Evolutionary conservation across 2,329 filamentous ascomycete genomes (phyloP).

Genomic region (Apiospora sp.): DNA sequence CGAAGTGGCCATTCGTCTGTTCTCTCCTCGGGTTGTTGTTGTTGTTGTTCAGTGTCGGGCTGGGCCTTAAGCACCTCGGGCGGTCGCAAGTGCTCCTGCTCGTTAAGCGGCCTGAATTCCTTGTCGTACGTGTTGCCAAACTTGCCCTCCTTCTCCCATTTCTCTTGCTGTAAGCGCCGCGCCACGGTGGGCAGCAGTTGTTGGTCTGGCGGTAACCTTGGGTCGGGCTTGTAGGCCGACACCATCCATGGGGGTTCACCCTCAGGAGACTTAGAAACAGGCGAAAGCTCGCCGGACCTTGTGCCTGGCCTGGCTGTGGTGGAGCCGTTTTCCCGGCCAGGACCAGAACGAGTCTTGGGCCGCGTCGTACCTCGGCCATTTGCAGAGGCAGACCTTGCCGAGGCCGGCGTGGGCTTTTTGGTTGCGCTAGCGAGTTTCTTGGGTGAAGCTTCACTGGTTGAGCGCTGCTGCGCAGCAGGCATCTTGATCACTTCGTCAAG

Average conservation of each 20-base stretch:
- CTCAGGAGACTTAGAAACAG: slow-evolving; percentile 75
- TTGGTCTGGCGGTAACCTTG: slow-evolving; percentile 90
- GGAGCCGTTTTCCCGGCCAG: slow-evolving; percentile 55
- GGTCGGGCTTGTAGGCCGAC: slow-evolving; percentile 94
- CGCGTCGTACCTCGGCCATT: slow-evolving; percentile 53
- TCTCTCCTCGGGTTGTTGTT: slow-evolving; percentile 39
- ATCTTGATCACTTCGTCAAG: slow-evolving; percentile 53
- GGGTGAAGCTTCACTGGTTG: slow-evolving; percentile 49
- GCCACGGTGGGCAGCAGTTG: slow-evolving; percentile 96
- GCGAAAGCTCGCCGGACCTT: slow-evolving; percentile 63
- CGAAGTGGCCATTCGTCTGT: slow-evolving; percentile 68
- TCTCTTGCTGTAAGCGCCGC: slow-evolving; percentile 88
- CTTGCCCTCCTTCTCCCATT: slow-evolving; percentile 92
- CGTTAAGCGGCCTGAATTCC: slow-evolving; percentile 84
- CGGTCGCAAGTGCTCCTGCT: slow-evolving; percentile 61
- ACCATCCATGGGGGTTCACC: slow-evolving; percentile 96
- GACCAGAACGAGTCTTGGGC: slow-evolving; percentile 69
- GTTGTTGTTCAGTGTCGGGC: background rate
- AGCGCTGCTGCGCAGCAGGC: background rate
- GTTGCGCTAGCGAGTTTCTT: slow-evolving; percentile 54
- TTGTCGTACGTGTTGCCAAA: slow-evolving; percentile 86
- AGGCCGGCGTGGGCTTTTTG: slow-evolving; percentile 53
- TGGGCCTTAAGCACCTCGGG: slow-evolving; percentile 47
- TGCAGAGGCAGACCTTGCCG: slow-evolving; percentile 23
- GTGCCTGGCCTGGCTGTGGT: slow-evolving; percentile 64